Conservation (phyloP, 1,284 basidiomycete species). For the Apiotrichum gracile region DNA sequence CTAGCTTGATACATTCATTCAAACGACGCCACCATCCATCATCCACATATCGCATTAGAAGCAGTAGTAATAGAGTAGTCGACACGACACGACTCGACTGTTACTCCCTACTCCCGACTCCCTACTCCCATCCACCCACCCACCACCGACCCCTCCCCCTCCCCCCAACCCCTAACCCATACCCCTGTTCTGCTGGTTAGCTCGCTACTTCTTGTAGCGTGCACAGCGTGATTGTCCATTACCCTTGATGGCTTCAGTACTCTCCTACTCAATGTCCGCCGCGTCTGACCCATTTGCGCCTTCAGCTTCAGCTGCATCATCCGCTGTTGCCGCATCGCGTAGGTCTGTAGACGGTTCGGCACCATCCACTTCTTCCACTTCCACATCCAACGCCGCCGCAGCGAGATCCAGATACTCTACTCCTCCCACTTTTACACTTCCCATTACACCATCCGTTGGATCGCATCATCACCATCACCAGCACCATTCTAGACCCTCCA, state of each 20-base stretch:
- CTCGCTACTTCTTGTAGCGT: background rate
- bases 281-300: constrained; percentile 20
- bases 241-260: constrained; percentile 10
- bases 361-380: no score
- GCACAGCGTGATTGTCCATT: background rate
- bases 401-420: constrained; percentile 8
- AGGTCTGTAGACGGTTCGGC: constrained; percentile 14
- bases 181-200: background rate
- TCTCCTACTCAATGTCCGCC: constrained; percentile 10
- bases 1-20: no score
- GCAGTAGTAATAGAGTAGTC: no score
- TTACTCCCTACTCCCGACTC: background rate
- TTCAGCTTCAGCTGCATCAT: no score
- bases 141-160: no score
- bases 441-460: background rate
- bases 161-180: background rate
- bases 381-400: no score
- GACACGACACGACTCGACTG: no score
- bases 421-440: constrained; percentile 10
- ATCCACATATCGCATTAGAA: no score
- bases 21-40: no score
- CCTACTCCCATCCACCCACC: background rate
- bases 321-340: constrained; percentile 11
- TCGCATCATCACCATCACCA: no score
- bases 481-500: constrained; percentile 11